These are phyloP conservation scores for Solanum piurae DNA, from an alignment of 257 asterid species.

Conservation along the genomic window DNA sequence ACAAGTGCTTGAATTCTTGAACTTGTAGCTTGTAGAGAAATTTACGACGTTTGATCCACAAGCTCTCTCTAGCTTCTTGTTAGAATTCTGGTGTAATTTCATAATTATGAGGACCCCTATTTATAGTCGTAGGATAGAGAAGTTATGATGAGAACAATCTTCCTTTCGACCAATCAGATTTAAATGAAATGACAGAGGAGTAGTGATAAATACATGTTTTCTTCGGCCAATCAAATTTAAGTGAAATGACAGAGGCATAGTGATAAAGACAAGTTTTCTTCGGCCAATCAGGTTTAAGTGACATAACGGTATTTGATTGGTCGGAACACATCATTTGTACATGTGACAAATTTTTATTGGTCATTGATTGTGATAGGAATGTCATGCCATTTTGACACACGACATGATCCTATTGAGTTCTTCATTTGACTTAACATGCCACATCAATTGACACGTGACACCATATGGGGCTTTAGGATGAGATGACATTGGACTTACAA, in stretches of 20 bases:
- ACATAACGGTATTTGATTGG: background rate
- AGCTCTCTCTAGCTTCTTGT: background rate
- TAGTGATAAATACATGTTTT: no score
- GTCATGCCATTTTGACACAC: background rate
- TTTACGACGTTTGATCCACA: background rate
- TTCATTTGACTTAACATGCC: no score
- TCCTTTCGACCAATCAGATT: background rate
- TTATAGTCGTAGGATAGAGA: no score
- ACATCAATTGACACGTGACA: background rate
- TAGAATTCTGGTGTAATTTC: background rate
- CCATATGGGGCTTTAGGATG: background rate
- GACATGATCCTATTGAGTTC: background rate
- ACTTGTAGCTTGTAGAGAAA: background rate
- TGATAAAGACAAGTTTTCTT: no score
- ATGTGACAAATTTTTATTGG: no score
- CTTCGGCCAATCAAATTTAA: no score
- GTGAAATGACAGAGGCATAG: background rate
- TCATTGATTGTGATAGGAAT: no score
- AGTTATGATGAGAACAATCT: background rate
- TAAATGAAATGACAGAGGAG: background rate
- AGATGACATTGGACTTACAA: background rate
- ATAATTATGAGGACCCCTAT: background rate
- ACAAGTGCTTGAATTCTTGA: no score
- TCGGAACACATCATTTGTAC: no score
- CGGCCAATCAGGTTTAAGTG: background rate